Evolutionary conservation across 352 stramenopile genomes (phyloP), one percentile per base, ranked within the genome.

Genomic region (Hyaloperonospora arabidopsidis): DNA sequence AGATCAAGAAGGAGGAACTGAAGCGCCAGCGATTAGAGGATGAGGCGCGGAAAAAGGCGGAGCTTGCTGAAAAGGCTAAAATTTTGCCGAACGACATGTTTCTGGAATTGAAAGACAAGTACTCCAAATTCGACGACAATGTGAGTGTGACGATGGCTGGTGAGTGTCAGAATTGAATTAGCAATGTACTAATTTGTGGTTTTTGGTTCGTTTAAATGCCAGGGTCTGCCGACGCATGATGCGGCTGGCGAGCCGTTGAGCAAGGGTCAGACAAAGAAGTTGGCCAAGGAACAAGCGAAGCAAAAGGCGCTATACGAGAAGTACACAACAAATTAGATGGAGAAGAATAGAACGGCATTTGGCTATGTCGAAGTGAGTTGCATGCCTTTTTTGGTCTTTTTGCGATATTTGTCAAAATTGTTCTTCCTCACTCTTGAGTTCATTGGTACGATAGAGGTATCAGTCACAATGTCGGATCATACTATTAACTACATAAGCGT

Each of bases 221-320:
- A 96, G 72, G 96, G 96, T 36, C 71, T 99, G 22, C 96, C 96
- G 29, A 99, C 95, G 11, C 87, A 98, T 45, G 84, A 97, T 57
- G 82, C 73, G 1, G 79, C 87, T 35, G 95, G 94, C 15, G 88
- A 97, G 43, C 87, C 94, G 51, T 59, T 99, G 45, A 97, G 91
- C 54, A 98, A 99, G 79, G 95, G 84, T 46, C 71, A 84, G 25
- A 72, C 89, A 47, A 99, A 99, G 76, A 99, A 99, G 70, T 78
- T 99, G 49, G 75, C 83, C 17, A 99, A 99, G 73, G 93, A 98
- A 45, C 86, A 95, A 67, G 74, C 86, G 43, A 98, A 98, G 72
- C 97, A 99, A 62, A 95, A 94, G 61, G 82, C 92, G 59, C 68
- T 94, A 1, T 93, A 85, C 59, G 80, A 94, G 21, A 93, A 94